phyloP scores from a whole-genome alignment of 2,329 filamentous ascomycete species.

The Phaeoacremonium minimum region DNA sequence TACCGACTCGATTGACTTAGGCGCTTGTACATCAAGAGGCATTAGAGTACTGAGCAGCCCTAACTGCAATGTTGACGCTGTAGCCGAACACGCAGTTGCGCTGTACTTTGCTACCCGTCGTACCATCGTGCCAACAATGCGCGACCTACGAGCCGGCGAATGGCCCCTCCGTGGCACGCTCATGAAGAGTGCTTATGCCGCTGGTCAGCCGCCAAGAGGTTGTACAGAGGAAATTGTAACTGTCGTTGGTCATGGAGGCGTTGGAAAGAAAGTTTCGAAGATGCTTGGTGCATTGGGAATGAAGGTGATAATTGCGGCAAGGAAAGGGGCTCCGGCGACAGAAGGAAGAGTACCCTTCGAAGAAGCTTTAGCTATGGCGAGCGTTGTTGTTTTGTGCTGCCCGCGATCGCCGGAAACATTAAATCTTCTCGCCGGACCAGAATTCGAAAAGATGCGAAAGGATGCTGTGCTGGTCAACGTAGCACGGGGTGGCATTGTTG shows the following conservation, averaged over 20 bases:
- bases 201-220: constrained; percentile 11
- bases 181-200: constrained; percentile 9
- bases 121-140: constrained; percentile 24
- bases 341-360: constrained; percentile 1
- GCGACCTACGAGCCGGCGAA: constrained; percentile 16
- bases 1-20: constrained; percentile 29
- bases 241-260: constrained; percentile 18
- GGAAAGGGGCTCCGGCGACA: constrained; percentile 10
- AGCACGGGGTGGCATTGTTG: constrained; percentile 21
- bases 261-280: constrained; percentile 1
- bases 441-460: constrained; percentile 15
- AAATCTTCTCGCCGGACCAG: constrained; percentile 15
- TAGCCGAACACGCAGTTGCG: constrained; percentile 14
- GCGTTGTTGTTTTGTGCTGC: constrained; percentile 10
- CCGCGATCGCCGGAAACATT: constrained; percentile 10
- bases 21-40: constrained; percentile 21
- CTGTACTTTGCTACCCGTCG: constrained; percentile 24
- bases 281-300: constrained; percentile 4
- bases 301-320: constrained; percentile 2
- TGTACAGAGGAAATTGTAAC: constrained; percentile 17
- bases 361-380: background rate
- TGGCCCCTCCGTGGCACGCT: constrained; percentile 20
- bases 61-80: constrained; percentile 26
- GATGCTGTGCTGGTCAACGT: constrained; percentile 20
- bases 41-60: constrained; percentile 30